Evolutionary conservation across 495 filamentous ascomycete genomes (phyloP).

Genomic region (Talaromyces liani): DNA sequence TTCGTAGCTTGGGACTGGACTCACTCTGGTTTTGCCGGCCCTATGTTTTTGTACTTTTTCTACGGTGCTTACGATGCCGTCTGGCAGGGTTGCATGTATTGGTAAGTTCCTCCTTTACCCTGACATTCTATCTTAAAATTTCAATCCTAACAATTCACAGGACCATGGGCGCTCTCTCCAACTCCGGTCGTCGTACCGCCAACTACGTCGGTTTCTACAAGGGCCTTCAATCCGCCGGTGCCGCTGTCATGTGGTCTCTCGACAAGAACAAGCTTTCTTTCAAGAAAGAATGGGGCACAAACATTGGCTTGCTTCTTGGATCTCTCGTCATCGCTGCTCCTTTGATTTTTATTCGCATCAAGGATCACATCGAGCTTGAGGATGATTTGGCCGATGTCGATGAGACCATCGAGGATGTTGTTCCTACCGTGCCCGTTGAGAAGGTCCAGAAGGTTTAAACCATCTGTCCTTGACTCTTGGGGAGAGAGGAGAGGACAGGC

Average conservation of each 20-base stretch:
- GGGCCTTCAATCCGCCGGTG: constrained; percentile 79
- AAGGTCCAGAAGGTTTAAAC: constrained; percentile 4
- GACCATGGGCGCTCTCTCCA: constrained; percentile 84
- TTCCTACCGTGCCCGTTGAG: constrained; percentile 13
- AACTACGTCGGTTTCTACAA: constrained; percentile 93
- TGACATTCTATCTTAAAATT: background rate
- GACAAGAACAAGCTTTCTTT: constrained; percentile 56
- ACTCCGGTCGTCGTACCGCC: constrained; percentile 82
- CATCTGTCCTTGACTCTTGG: too few relatives aligned
- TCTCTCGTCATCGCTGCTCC: constrained; percentile 63
- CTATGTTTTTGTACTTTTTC: constrained; percentile 49
- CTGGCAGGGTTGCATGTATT: constrained; percentile 73
- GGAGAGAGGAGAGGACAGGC: too few relatives aligned
- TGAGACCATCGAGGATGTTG: constrained; percentile 65
- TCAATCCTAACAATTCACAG: constrained; percentile 28
- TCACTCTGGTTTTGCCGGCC: constrained; percentile 31
- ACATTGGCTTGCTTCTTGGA: constrained; percentile 62
- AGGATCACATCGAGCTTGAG: constrained; percentile 62
- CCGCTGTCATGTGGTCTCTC: constrained; percentile 72
- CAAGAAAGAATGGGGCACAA: constrained; percentile 40
- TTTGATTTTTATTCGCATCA: constrained; percentile 63
- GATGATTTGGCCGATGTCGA: constrained; percentile 69
- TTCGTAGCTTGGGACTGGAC: constrained; percentile 35
- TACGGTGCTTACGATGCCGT: constrained; percentile 45
- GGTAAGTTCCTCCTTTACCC: constrained; percentile 38